Conservation (phyloP, 352 stramenopile genomes). For the Phytopythium chamaehyphon region DNA sequence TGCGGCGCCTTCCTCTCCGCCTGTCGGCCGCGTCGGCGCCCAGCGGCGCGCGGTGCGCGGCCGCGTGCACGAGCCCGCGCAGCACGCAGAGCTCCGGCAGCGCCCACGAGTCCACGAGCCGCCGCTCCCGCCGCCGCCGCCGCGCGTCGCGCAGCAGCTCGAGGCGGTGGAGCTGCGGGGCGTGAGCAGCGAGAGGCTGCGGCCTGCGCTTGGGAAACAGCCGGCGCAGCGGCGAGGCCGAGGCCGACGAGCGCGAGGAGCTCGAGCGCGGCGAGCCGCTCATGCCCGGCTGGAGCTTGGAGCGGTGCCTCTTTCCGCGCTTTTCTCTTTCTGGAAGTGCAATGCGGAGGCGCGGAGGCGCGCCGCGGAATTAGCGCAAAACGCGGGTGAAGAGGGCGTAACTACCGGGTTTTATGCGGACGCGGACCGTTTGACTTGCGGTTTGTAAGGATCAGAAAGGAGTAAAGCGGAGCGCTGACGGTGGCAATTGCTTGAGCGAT, state of each 20-base stretch:
- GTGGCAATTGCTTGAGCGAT: too few species aligned
- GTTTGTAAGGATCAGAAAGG: too few species aligned
- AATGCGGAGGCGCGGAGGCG: too few species aligned
- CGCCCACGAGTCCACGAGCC: slow-evolving; percentile 46
- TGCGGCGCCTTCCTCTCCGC: slow-evolving; percentile 8
- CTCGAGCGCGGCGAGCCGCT: slow-evolving; percentile 1
- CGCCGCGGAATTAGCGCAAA: too few species aligned
- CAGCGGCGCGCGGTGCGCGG: slow-evolving; percentile 25
- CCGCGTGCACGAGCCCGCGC: slow-evolving; percentile 43
- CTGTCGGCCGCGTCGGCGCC: neutral
- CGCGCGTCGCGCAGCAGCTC: slow-evolving; percentile 9
- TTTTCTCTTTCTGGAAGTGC: too few species aligned
- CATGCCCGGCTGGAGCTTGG: too few species aligned
- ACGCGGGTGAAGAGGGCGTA: too few species aligned
- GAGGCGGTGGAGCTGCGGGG: neutral
- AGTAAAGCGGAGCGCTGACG: too few species aligned
- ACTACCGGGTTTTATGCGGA: too few species aligned
- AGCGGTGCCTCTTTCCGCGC: too few species aligned
- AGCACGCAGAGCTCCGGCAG: slow-evolving; percentile 56
- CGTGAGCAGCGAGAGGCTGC: slow-evolving; percentile 1
- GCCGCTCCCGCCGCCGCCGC: slow-evolving; percentile 17
- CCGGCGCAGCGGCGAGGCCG: slow-evolving; percentile 11
- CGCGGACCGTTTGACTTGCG: too few species aligned
- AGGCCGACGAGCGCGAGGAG: slow-evolving; percentile 11
- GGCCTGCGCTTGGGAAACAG: slow-evolving; percentile 23